Percentiles rank a stretch among this genome's conserved stretches.
These are phyloP conservation scores for Spinacia oleracea DNA, from an alignment of 179 eudicot genomes.

Conservation along the genomic window DNA sequence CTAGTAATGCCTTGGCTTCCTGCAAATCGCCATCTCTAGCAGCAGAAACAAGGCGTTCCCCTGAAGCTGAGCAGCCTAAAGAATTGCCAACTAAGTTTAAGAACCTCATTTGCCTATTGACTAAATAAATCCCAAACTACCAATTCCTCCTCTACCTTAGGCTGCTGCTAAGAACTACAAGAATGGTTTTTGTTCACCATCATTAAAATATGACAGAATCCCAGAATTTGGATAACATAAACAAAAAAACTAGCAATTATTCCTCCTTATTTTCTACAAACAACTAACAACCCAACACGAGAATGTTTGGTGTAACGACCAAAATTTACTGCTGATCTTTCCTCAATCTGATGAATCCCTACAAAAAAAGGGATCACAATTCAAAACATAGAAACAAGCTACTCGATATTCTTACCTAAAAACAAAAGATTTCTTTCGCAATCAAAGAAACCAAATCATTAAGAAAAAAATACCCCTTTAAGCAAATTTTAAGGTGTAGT, in stretches of 20 bases:
- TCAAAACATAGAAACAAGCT: background rate
- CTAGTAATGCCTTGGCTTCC: constrained; percentile 90
- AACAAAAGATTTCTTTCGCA: constrained; percentile 12
- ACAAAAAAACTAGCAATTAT: background rate
- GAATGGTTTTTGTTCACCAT: constrained; percentile 9
- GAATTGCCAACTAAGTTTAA: constrained; percentile 85
- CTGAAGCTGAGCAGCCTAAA: constrained; percentile 91
- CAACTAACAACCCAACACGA: constrained; percentile 34
- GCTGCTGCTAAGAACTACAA: background rate
- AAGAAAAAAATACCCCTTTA: constrained; percentile 11
- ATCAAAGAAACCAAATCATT: constrained; percentile 19
- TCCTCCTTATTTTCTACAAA: constrained; percentile 20
- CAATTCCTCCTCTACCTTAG: constrained; percentile 5
- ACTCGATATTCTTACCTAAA: constrained; percentile 19
- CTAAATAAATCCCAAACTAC: constrained; percentile 6
- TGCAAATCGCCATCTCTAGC: constrained; percentile 97
- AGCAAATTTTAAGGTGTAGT: background rate
- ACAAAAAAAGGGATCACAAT: background rate
- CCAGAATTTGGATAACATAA: constrained; percentile 16
- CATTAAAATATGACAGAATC: background rate
- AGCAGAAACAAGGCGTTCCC: constrained; percentile 90
- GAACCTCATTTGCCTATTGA: constrained; percentile 58
- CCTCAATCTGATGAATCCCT: constrained; percentile 12
- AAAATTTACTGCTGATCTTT: constrained; percentile 17
- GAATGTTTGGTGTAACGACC: constrained; percentile 42